Evolutionary conservation across 2,329 filamentous ascomycete genomes (phyloP).

Genomic region (Septoria linicola): DNA sequence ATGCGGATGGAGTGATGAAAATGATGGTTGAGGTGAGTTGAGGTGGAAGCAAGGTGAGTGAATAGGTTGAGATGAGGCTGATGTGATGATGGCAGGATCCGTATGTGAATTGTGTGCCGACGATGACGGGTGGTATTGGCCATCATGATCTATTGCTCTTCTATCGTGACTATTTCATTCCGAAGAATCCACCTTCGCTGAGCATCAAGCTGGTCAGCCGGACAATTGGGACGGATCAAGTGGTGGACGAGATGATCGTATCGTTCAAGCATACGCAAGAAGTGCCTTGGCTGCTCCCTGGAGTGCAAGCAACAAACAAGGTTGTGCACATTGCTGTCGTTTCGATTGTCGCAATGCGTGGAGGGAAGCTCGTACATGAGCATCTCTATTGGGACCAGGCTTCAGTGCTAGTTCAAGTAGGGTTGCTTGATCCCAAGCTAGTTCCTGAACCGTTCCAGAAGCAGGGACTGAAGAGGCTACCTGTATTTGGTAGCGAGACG

Average conservation of each 20-base stretch:
- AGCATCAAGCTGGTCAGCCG: slow-evolving; percentile 55
- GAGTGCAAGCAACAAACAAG: slow-evolving; percentile 55
- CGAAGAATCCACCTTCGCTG: slow-evolving; percentile 54
- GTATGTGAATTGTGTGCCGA: slow-evolving; percentile 43
- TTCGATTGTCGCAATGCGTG: slow-evolving; percentile 55
- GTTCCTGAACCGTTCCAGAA: slow-evolving; percentile 47
- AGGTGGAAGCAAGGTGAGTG: neutral
- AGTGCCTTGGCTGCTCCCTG: slow-evolving; percentile 59
- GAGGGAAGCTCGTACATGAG: slow-evolving; percentile 55
- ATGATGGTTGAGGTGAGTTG: neutral
- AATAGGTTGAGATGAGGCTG: too few species aligned
- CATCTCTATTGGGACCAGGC: slow-evolving; percentile 63
- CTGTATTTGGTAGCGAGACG: slow-evolving; percentile 43
- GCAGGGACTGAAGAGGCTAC: slow-evolving; percentile 45
- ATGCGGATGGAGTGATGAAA: neutral
- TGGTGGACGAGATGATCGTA: slow-evolving; percentile 60
- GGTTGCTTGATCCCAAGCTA: slow-evolving; percentile 55
- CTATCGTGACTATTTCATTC: slow-evolving; percentile 58
- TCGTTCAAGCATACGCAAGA: slow-evolving; percentile 58
- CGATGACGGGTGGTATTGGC: slow-evolving; percentile 46
- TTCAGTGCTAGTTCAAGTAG: slow-evolving; percentile 56
- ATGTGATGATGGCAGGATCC: slow-evolving; percentile 7
- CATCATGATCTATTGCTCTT: slow-evolving; percentile 48
- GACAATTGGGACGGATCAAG: slow-evolving; percentile 56
- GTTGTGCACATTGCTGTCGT: slow-evolving; percentile 57